phyloP scores from a whole-genome alignment of 257 asterid species.

The Rubia yunnanensis region DNA sequence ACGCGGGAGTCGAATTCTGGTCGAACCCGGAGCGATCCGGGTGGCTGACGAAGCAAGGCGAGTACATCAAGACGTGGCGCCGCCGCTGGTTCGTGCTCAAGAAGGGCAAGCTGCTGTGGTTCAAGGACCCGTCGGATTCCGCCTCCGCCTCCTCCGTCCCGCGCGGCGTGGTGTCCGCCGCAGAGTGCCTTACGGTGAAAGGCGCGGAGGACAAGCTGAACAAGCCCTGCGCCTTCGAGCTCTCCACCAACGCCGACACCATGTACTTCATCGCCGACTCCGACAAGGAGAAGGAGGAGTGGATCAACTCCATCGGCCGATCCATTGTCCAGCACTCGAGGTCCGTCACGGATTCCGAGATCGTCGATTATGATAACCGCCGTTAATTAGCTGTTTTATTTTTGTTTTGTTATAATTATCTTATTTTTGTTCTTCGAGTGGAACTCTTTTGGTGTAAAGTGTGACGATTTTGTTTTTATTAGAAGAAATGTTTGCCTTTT shows the following conservation, averaged over 20 bases:
- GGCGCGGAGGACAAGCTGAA: slow-evolving; percentile 89
- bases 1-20: slow-evolving; percentile 83
- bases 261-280: slow-evolving; percentile 85
- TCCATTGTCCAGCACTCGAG: slow-evolving; percentile 82
- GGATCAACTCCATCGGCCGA: slow-evolving; percentile 86
- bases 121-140: slow-evolving; percentile 55
- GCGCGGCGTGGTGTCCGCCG: slow-evolving; percentile 78
- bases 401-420: not conserved
- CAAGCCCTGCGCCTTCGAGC: slow-evolving; percentile 68
- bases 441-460: not conserved
- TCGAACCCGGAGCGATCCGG: slow-evolving; percentile 74
- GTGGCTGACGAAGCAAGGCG: slow-evolving; percentile 92
- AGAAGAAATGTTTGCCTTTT: not conserved
- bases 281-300: slow-evolving; percentile 89
- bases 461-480: not conserved
- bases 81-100: slow-evolving; percentile 96
- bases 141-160: slow-evolving; percentile 51
- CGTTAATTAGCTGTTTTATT: not conserved
- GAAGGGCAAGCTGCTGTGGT: slow-evolving; percentile 89
- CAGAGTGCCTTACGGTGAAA: slow-evolving; percentile 73
- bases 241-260: slow-evolving; percentile 68
- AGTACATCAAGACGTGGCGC: slow-evolving; percentile 94
- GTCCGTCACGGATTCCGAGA: slow-evolving; percentile 72
- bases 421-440: not conserved
- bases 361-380: slow-evolving; percentile 72